These are phyloP conservation scores for Avena eriantha DNA, from an alignment of 176 grass and related monocot species.

Conservation along the genomic window DNA sequence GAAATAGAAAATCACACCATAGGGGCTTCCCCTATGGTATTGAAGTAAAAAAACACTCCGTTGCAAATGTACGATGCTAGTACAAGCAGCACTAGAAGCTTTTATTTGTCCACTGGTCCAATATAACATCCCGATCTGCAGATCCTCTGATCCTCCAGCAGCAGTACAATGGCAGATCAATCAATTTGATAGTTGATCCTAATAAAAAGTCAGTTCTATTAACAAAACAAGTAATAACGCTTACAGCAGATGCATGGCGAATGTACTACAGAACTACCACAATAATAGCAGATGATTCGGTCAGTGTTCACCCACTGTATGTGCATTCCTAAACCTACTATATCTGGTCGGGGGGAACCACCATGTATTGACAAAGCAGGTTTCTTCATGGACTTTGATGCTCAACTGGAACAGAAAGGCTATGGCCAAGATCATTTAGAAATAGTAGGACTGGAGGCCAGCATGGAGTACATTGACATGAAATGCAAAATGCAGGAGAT, in stretches of 20 bases:
- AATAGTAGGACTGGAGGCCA: not conserved
- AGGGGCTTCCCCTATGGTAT: too few relatives aligned
- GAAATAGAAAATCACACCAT: too few relatives aligned
- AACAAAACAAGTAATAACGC: not conserved
- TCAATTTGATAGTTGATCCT: not conserved
- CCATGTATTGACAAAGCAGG: conserved; percentile 8
- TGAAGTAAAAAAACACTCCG: too few relatives aligned
- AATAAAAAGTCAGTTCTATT: not conserved
- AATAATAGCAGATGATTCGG: not conserved
- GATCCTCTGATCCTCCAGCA: not conserved
- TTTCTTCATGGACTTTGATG: not conserved
- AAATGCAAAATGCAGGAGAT: conserved; percentile 10
- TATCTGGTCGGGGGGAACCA: not conserved
- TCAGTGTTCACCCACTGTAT: not conserved
- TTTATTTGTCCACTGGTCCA: not conserved
- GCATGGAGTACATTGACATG: not conserved
- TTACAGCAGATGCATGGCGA: conserved; percentile 2
- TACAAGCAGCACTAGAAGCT: conserved; percentile 2
- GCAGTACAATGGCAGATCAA: conserved; percentile 12
- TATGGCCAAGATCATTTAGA: not conserved
- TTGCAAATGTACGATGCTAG: not conserved
- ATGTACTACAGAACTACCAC: not conserved
- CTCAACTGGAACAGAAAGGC: not conserved
- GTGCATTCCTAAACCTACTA: not conserved
- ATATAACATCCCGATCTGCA: not conserved